Evolutionary conservation across 2,329 filamentous ascomycete species (phyloP), one percentile per base, ranked within the genome.

Genomic region (Fusarium coicis): DNA sequence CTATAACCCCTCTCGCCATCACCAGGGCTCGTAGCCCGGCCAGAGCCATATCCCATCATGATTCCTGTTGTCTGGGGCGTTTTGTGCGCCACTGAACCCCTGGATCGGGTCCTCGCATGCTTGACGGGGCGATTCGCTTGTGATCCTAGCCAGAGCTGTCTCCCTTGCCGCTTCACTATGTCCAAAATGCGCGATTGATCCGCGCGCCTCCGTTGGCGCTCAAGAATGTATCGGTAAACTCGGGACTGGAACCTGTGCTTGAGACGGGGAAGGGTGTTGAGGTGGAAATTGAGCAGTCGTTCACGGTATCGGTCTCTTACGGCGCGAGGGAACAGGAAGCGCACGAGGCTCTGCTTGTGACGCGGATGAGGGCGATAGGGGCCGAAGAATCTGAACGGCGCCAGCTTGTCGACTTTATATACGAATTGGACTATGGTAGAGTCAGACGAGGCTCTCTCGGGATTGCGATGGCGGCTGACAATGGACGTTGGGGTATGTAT

Each of bases 171-270:
- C 44, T 79, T 78, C 72, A 84, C 79, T 32, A 83, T 74, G 74
- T 87, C 85, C 68, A 87, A 76, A 68, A 87, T 79, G 54, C 84
- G 82, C 72, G 81, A 84, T 79, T 85, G 84, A 73, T 87, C 84
- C 74, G 83, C 81, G 68, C 87, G 85, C 75, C 84, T 87, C 53
- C 83, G 85, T 81, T 94, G 91, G 56, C 89, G 88, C 74, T 87
- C 86, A 70, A 95, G 84, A 63, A 97, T 86, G 72, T 92, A 93
- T 50, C 87, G 88, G 80, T 96, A 97, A 73, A 97, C 90, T 63
- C 91, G 89, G 42, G 91, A 91, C 82, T 97, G 94, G 14, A 93
- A 84, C 59, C 88, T 86, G 79, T 92, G 90, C 78, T 92, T 93
- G 76, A 93, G 87, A 56, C 87, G 84, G 18, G 94, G 93, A 30